A percentile compares a stretch with the other conserved stretches of the same genome.
phyloP scores from a whole-genome alignment of 208 protist genomes.

The Trypanosoma lewisi region DNA sequence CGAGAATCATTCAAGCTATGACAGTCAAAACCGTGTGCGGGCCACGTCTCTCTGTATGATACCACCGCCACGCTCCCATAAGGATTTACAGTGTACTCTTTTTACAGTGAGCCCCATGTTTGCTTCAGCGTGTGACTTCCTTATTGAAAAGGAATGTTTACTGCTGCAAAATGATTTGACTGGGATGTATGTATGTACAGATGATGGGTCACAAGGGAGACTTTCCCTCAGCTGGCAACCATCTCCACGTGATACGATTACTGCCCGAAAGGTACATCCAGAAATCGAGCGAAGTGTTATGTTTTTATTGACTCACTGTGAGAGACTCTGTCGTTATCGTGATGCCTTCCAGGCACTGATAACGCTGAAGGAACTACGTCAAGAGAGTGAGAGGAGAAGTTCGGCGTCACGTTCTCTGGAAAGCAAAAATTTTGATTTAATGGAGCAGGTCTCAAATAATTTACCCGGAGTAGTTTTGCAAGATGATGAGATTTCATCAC shows the following conservation, averaged over 20 bases:
- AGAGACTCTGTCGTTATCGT: constrained; percentile 43
- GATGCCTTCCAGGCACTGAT: constrained; percentile 58
- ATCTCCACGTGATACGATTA: constrained; percentile 46
- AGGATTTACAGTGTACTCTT: constrained; percentile 49
- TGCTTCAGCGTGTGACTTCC: constrained; percentile 43
- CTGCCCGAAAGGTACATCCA: constrained; percentile 25
- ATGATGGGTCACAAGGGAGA: constrained; percentile 26
- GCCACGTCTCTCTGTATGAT: constrained; percentile 67
- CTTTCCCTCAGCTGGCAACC: constrained; percentile 60
- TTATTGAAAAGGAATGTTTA: constrained; percentile 71
- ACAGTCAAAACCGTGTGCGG: constrained; percentile 12
- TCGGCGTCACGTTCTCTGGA: background rate
- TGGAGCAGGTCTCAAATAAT: background rate
- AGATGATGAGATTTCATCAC: background rate
- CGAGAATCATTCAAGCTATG: background rate
- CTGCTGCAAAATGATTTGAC: constrained; percentile 58
- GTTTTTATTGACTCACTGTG: constrained; percentile 47
- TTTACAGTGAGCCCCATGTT: constrained; percentile 67
- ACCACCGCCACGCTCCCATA: constrained; percentile 35
- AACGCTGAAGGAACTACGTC: constrained; percentile 18
- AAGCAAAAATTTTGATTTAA: background rate
- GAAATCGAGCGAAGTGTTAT: constrained; percentile 36
- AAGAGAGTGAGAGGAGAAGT: background rate
- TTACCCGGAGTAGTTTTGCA: background rate
- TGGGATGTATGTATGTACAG: constrained; percentile 62